phyloP scores from a whole-genome alignment of 2,329 filamentous ascomycete species.

The Coniochaeta sp. region DNA sequence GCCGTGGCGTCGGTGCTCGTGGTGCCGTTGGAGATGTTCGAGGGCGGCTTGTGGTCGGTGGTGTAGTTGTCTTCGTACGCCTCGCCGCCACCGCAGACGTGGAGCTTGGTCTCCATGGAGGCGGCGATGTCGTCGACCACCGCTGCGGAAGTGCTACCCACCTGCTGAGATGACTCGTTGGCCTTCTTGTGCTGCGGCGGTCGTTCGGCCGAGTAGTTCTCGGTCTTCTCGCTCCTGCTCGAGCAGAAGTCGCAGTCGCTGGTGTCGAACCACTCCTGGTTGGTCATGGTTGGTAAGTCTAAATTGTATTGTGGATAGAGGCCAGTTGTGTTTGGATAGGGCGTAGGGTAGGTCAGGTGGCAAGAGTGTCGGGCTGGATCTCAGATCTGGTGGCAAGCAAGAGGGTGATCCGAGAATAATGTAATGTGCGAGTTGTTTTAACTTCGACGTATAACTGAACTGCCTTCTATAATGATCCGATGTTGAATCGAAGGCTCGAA shows the following conservation, averaged over 20 bases:
- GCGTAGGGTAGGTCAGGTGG: neutral
- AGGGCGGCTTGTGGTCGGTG: constrained; percentile 5
- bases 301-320: neutral
- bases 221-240: constrained; percentile 4
- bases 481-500: neutral
- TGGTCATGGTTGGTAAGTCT: neutral
- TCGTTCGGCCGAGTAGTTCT: constrained; percentile 6
- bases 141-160: constrained; percentile 9
- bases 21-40: neutral
- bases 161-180: constrained; percentile 14
- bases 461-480: neutral
- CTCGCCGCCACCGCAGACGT: neutral
- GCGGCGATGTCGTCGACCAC: neutral
- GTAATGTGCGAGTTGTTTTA: neutral
- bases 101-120: neutral
- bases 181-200: constrained; percentile 14
- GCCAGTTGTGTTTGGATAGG: neutral
- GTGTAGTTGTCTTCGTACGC: neutral
- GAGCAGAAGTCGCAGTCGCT: constrained; percentile 1
- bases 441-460: neutral
- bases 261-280: constrained; percentile 3
- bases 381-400: neutral
- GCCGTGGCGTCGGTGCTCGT: constrained; percentile 10
- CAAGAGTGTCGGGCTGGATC: neutral
- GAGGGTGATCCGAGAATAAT: neutral